phyloP scores from a whole-genome alignment of 2,329 filamentous ascomycete genomes.

The Neonectria punicea region DNA sequence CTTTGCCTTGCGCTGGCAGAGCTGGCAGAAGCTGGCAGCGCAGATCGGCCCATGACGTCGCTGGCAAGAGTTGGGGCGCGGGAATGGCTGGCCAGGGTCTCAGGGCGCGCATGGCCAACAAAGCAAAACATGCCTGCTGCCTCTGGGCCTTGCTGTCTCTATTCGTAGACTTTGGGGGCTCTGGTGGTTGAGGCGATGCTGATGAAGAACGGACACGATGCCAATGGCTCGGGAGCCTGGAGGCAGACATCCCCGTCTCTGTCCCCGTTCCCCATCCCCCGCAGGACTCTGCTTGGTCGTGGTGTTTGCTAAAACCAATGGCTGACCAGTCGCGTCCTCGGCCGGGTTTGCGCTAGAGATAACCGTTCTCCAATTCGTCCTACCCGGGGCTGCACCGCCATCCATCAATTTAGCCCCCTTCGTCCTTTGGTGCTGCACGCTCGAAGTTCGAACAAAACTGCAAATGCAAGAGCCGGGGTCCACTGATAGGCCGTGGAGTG shows the following conservation, averaged over 20 bases:
- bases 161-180: neutral
- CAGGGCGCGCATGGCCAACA: conserved; percentile 24
- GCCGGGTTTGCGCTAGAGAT: conserved; percentile 14
- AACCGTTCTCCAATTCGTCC: conserved; percentile 12
- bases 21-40: conserved; percentile 3
- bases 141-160: neutral
- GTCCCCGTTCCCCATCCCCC: conserved; percentile 15
- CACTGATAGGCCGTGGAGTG: conserved; percentile 33
- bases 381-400: conserved; percentile 18
- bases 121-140: conserved; percentile 14
- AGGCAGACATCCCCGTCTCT: conserved; percentile 15
- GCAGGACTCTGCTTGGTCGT: conserved; percentile 15
- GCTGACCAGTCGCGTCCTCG: conserved; percentile 23
- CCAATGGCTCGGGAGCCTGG: conserved; percentile 8
- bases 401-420: conserved; percentile 1
- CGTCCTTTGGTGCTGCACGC: neutral
- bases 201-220: conserved; percentile 10
- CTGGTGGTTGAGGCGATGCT: conserved; percentile 12
- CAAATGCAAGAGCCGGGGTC: conserved; percentile 24
- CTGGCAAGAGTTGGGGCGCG: conserved; percentile 4
- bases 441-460: conserved; percentile 2
- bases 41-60: conserved; percentile 32
- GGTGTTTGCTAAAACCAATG: conserved; percentile 18
- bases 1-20: neutral
- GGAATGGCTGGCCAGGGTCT: conserved; percentile 17